phyloP scores from a whole-genome alignment of 768 basidiomycete genomes.

The Pisolithus orientalis region DNA sequence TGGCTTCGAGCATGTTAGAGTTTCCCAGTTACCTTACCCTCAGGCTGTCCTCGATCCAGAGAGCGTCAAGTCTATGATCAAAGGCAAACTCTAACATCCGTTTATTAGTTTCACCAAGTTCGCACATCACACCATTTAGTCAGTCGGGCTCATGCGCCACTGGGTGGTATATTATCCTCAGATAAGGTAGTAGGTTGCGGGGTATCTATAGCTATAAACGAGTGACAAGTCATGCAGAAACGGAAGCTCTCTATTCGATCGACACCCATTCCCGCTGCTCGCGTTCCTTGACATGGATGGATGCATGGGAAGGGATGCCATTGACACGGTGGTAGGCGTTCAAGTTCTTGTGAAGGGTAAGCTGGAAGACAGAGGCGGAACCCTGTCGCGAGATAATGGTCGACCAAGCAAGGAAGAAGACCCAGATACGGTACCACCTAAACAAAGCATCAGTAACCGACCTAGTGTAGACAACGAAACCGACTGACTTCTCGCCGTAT shows the following conservation, averaged over 20 bases:
- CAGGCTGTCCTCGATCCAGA: slow-evolving; percentile 55
- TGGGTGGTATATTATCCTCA: not conserved
- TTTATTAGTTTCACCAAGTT: not conserved
- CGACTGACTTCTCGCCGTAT: slow-evolving; percentile 70
- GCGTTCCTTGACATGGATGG: slow-evolving; percentile 55
- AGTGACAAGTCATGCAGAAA: not conserved
- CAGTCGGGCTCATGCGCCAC: not conserved
- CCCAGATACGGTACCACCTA: slow-evolving; percentile 91
- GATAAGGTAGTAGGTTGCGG: not conserved
- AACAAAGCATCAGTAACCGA: not conserved
- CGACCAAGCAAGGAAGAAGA: slow-evolving; percentile 92
- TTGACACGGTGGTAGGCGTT: slow-evolving; percentile 92
- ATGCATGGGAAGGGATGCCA: slow-evolving; percentile 76
- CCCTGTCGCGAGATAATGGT: slow-evolving; percentile 88
- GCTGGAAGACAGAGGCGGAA: slow-evolving; percentile 88
- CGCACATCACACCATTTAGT: not conserved
- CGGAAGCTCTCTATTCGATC: slow-evolving; percentile 14
- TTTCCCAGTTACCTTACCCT: slow-evolving; percentile 52
- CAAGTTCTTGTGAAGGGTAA: slow-evolving; percentile 96
- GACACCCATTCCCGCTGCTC: slow-evolving; percentile 22
- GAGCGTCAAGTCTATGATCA: slow-evolving; percentile 44
- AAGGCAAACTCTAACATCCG: slow-evolving; percentile 29
- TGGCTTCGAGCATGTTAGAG: slow-evolving; percentile 48
- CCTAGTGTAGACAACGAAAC: not conserved
- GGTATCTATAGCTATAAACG: not conserved